phyloP scores from a whole-genome alignment of 1,284 basidiomycete genomes.

The Ganoderma meredithae region DNA sequence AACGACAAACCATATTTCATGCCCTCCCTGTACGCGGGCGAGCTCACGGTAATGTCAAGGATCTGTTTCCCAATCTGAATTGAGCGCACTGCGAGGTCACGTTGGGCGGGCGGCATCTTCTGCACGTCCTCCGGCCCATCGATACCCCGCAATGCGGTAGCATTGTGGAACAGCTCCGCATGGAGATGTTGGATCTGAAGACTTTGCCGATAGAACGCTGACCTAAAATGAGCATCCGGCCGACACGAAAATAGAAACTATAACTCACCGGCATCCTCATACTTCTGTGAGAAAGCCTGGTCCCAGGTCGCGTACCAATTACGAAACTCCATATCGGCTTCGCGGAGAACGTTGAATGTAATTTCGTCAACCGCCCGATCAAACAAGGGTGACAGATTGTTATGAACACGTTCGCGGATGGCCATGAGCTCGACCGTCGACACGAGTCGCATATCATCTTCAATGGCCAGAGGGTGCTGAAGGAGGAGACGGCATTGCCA shows the following conservation, averaged over 20 bases:
- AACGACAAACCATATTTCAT: constrained; percentile 81
- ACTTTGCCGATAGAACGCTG: constrained; percentile 85
- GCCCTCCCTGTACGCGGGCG: constrained; percentile 84
- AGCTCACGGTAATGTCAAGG: constrained; percentile 78
- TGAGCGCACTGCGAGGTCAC: constrained; percentile 73
- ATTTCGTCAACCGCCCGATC: constrained; percentile 73
- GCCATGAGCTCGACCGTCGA: constrained; percentile 89
- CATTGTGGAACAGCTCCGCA: constrained; percentile 83
- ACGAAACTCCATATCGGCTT: constrained; percentile 72
- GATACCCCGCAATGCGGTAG: constrained; percentile 77
- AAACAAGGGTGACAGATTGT: constrained; percentile 66
- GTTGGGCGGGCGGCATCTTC: constrained; percentile 74
- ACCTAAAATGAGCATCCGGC: constrained; percentile 20
- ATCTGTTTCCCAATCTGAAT: constrained; percentile 75
- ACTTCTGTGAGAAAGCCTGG: constrained; percentile 79
- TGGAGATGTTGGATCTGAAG: constrained; percentile 82
- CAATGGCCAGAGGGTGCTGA: constrained; percentile 87
- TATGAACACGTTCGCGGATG: constrained; percentile 79
- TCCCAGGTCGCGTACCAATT: constrained; percentile 83
- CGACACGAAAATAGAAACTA: constrained; percentile 9
- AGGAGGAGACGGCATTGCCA: constrained; percentile 82
- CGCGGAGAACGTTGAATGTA: constrained; percentile 68
- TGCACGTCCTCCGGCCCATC: constrained; percentile 80
- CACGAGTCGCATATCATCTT: constrained; percentile 94
- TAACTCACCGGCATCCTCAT: constrained; percentile 75